Evolutionary conservation across 306 rosid species (phyloP).

Genomic region (Pueraria montana): DNA sequence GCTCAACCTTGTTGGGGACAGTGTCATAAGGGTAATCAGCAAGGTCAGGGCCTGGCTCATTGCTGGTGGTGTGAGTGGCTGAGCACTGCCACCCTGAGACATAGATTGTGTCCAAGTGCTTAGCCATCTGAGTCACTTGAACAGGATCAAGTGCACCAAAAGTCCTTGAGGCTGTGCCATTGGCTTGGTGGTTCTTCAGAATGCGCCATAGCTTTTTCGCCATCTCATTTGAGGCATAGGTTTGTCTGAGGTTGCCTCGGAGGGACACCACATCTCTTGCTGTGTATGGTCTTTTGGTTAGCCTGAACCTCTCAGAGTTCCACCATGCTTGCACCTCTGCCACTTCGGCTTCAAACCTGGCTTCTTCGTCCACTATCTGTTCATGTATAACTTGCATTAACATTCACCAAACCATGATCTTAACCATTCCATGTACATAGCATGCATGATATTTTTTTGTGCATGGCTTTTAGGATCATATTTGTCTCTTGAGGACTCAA

Average conservation of each 20-base stretch:
- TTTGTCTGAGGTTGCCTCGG: slow-evolving; percentile 80
- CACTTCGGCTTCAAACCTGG: slow-evolving; percentile 86
- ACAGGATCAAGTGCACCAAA: slow-evolving; percentile 98
- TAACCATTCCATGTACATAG: background rate
- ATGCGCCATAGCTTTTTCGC: slow-evolving; percentile 90
- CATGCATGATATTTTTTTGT: background rate
- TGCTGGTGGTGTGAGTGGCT: slow-evolving; percentile 87
- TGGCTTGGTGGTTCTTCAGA: slow-evolving; percentile 88
- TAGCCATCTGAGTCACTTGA: slow-evolving; percentile 95
- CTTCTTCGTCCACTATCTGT: slow-evolving; percentile 94
- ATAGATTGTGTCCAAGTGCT: slow-evolving; percentile 86
- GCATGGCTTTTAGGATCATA: background rate
- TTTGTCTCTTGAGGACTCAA: background rate
- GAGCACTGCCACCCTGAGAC: slow-evolving; percentile 99
- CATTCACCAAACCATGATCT: background rate
- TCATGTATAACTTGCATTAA: background rate
- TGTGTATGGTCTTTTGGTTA: slow-evolving; percentile 77
- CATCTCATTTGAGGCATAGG: slow-evolving; percentile 83
- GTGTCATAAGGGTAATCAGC: slow-evolving; percentile 99
- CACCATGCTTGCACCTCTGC: slow-evolving; percentile 96
- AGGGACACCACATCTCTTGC: slow-evolving; percentile 85
- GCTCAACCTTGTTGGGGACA: slow-evolving; percentile 97
- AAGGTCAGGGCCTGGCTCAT: slow-evolving; percentile 97
- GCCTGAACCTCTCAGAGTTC: slow-evolving; percentile 86
- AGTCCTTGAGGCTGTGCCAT: slow-evolving; percentile 89